These are phyloP conservation scores for Lasiodiplodia gonubiensis DNA, from an alignment of 2,329 filamentous ascomycete species.

Conservation along the genomic window DNA sequence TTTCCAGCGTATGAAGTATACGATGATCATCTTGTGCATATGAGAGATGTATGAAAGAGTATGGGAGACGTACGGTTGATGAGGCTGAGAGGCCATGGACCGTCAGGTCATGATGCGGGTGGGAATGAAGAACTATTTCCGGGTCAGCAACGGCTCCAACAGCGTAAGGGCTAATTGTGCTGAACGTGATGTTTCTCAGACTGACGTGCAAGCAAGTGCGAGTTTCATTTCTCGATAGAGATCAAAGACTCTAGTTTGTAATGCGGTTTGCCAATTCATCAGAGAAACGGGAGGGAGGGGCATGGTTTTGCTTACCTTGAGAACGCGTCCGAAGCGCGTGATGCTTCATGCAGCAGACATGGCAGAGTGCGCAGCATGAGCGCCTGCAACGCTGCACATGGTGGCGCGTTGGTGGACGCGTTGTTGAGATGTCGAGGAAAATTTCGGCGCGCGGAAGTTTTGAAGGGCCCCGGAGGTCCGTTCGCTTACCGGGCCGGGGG, in stretches of 20 bases:
- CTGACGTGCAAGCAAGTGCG: conserved; percentile 49
- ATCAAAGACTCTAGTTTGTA: conserved; percentile 54
- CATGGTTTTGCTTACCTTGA: not conserved
- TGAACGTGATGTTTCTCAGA: conserved; percentile 42
- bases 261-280: conserved; percentile 50
- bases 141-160: conserved; percentile 9
- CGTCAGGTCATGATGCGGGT: not conserved
- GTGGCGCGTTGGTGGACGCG: conserved; percentile 11
- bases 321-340: not conserved
- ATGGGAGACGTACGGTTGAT: conserved; percentile 31
- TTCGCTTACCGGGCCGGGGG: conserved; percentile 26
- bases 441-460: conserved; percentile 13
- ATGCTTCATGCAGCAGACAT: not conserved
- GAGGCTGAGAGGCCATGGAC: not conserved
- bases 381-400: not conserved
- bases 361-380: not conserved
- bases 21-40: conserved; percentile 43
- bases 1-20: conserved; percentile 51
- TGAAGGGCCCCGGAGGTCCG: conserved; percentile 1
- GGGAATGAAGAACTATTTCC: not conserved
- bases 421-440: conserved; percentile 11
- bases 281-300: conserved; percentile 33
- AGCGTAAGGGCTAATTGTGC: not conserved
- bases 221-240: conserved; percentile 50
- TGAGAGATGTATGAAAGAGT: conserved; percentile 30